These are phyloP conservation scores for Collariella sp. DNA, from an alignment of 495 filamentous ascomycete genomes.

Conservation along the genomic window DNA sequence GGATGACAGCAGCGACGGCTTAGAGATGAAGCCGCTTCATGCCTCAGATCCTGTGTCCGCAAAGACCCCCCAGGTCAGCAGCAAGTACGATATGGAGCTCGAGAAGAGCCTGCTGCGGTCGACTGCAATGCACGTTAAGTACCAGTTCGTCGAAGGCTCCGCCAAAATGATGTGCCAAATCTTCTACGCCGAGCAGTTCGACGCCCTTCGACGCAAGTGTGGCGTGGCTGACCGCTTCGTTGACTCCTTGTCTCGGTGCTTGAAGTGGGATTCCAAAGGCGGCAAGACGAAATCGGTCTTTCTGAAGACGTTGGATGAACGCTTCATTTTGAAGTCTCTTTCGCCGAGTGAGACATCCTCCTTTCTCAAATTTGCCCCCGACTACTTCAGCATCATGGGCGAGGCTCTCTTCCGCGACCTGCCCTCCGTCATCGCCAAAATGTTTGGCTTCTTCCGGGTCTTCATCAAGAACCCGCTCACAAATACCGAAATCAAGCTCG, in stretches of 20 bases:
- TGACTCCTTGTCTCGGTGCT: slow-evolving; percentile 86
- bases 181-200: slow-evolving; percentile 96
- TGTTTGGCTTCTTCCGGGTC: slow-evolving; percentile 97
- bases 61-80: slow-evolving; percentile 23
- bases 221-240: slow-evolving; percentile 89
- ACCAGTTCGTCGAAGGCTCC: slow-evolving; percentile 82
- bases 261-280: slow-evolving; percentile 97
- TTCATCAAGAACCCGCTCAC: slow-evolving; percentile 91
- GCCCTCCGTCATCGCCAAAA: slow-evolving; percentile 95
- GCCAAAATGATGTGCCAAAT: slow-evolving; percentile 96
- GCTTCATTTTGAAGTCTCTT: slow-evolving; percentile 72
- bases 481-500: slow-evolving; percentile 89
- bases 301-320: slow-evolving; percentile 89
- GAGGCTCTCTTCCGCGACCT: slow-evolving; percentile 93
- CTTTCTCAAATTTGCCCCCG: slow-evolving; percentile 88
- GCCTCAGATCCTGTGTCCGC: slow-evolving; percentile 13
- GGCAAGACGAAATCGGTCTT: slow-evolving; percentile 99
- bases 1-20: slow-evolving; percentile 26
- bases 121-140: slow-evolving; percentile 87
- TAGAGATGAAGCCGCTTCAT: slow-evolving; percentile 19
- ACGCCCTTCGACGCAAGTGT: slow-evolving; percentile 85
- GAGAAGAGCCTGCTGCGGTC: slow-evolving; percentile 69
- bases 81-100: slow-evolving; percentile 38
- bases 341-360: slow-evolving; percentile 85
- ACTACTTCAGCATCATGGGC: slow-evolving; percentile 95